A percentile compares a stretch with the other conserved stretches of the same genome.
phyloP scores from a whole-genome alignment of 116 monocot species.

The Posidonia oceanica region DNA sequence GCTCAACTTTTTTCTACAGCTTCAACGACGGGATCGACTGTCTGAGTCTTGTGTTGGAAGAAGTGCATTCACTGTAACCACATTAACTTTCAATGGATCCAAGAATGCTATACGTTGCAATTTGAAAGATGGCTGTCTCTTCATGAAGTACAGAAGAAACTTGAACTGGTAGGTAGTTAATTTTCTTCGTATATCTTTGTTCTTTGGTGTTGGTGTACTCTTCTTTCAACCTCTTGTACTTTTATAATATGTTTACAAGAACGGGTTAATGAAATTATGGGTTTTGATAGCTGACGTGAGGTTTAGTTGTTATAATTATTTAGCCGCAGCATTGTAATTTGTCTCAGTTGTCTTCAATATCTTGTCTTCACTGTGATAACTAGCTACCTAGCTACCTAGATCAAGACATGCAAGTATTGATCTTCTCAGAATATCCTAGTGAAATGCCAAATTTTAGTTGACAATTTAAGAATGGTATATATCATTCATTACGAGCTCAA shows the following conservation, averaged over 20 bases:
- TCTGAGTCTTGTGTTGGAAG: background rate
- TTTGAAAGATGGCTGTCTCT: background rate
- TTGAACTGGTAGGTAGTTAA: constrained; percentile 17
- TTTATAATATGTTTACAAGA: constrained; percentile 8
- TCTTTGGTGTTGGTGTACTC: constrained; percentile 10
- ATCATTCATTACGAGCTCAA: too few species aligned
- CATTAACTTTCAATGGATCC: background rate
- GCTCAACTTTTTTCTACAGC: constrained; percentile 3
- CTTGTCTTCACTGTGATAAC: too few species aligned
- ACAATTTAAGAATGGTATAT: too few species aligned
- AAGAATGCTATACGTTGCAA: background rate
- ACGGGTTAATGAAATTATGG: constrained; percentile 14
- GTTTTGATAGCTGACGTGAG: constrained; percentile 9
- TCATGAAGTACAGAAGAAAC: constrained; percentile 7
- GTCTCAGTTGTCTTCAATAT: background rate
- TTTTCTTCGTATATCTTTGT: constrained; percentile 4
- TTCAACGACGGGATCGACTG: background rate
- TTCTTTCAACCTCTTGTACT: constrained; percentile 3
- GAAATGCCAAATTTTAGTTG: too few species aligned
- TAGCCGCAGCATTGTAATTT: background rate
- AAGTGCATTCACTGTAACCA: background rate
- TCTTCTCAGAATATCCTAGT: too few species aligned
- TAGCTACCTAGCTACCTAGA: too few species aligned
- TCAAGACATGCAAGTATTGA: too few species aligned
- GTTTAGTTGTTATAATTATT: background rate